Evolutionary conservation across 2,329 filamentous ascomycete species (phyloP), one percentile per base, ranked within the genome.

Genomic region (Penicillium sp.): DNA sequence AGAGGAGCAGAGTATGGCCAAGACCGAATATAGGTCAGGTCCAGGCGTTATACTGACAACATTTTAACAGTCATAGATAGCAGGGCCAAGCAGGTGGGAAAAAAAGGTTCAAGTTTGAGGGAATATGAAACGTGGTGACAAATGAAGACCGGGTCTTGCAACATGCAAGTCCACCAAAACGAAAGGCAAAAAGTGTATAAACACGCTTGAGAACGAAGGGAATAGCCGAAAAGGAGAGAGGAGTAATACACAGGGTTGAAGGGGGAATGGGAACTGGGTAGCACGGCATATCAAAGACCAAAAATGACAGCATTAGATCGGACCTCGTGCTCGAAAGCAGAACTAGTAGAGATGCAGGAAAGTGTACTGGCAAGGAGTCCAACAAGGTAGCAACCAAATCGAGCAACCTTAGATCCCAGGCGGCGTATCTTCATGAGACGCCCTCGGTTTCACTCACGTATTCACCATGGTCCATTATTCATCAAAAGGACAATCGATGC

Each of bases 401-500:
- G 31, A 18, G 19, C 43, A 31, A 14, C 22, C 24, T 24, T 6
- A 31, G 19, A 54, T 50, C 36, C 33, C 50, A 49, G 50, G 50
- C 50, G 65, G 50, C 59, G 18, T 24, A 59, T 44, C 43, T 35
- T 59, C 55, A 41, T 62, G 41, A 37, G 44, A 44, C 57, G 46
- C 40, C 47, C 36, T 40, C 27, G 39, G 58, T 53, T 54, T 43
- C 56, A 55, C 41, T 59, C 51, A 43, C 56, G 47, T 14, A 39
- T 58, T 58, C 55, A 40, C 60, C 56, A 54, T 55, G 46, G 51
- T 58, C 61, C 57, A 61, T 74, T 66, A 78, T 75, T 96, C 92
- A 78, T 96, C 93, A 76, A 96, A 90, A 13, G 93, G 92, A 77
- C 93, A 96, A 75, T 96, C 92, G 61, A 96, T 93, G 71, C 94